A percentile compares a stretch with the other conserved stretches of the same genome.
Evolutionary conservation across 305 asterid species (phyloP).

Genomic region (Euphrasia arctica): DNA sequence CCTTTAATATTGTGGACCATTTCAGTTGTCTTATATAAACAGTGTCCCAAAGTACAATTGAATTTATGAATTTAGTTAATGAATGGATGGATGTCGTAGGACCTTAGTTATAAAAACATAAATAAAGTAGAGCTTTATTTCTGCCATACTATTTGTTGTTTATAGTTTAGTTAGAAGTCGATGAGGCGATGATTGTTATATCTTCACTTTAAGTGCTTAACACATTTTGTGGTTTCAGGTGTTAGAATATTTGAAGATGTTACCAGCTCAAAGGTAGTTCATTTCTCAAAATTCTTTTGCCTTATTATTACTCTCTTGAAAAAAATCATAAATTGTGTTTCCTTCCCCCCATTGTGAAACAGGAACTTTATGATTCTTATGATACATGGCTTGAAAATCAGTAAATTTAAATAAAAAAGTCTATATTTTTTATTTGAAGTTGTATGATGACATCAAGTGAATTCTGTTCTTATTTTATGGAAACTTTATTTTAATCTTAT

Average conservation of each 20-base stretch:
- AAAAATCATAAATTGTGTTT: constrained; percentile 13
- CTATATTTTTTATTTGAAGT: constrained; percentile 9
- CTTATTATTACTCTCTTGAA: constrained; percentile 14
- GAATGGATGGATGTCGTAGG: no score
- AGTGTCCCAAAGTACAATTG: no score
- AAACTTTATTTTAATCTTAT: not conserved
- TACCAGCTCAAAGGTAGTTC: constrained; percentile 68
- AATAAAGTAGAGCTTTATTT: no score
- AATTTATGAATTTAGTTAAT: no score
- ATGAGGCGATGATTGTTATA: constrained; percentile 3
- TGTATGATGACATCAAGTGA: not conserved
- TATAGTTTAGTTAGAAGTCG: constrained; percentile 17
- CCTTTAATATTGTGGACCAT: no score
- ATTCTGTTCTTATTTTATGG: constrained; percentile 4
- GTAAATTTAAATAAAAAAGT: constrained; percentile 9
- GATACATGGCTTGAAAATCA: constrained; percentile 9
- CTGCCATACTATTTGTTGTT: constrained; percentile 5
- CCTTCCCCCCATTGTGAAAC: constrained; percentile 1
- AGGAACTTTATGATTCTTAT: constrained; percentile 6
- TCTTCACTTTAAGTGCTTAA: constrained; percentile 19
- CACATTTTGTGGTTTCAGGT: constrained; percentile 54
- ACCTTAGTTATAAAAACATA: no score
- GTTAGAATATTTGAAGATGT: constrained; percentile 95
- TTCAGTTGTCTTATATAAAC: no score
- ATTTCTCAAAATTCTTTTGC: constrained; percentile 7